These are phyloP conservation scores for Cyberlindnera veronae DNA, from an alignment of 805 yeast species.

Conservation along the genomic window DNA sequence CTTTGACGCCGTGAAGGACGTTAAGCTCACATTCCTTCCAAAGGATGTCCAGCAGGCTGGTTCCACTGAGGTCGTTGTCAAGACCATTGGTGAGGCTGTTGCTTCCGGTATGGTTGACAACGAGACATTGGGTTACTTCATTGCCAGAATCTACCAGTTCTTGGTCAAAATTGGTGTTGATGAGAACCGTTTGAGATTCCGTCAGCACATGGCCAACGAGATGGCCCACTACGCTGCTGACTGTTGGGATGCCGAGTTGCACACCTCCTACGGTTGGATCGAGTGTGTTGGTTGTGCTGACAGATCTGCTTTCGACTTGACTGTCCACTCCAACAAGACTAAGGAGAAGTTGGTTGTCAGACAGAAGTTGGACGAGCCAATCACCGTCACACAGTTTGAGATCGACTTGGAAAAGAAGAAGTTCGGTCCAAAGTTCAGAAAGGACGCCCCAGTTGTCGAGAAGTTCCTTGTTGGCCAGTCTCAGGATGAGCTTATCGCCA, in stretches of 20 bases:
- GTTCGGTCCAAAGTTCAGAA: conserved; percentile 97
- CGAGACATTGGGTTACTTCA: conserved; percentile 94
- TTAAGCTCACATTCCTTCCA: conserved; percentile 76
- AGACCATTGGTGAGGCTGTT: conserved; percentile 90
- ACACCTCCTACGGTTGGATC: conserved; percentile 97
- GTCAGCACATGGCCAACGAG: conserved; percentile 98
- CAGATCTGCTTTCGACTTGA: conserved; percentile 95
- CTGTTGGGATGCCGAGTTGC: conserved; percentile 99
- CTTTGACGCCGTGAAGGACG: conserved; percentile 71
- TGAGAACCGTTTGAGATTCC: conserved; percentile 78
- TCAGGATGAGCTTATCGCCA: conserved; percentile 79
- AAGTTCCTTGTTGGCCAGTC: conserved; percentile 70
- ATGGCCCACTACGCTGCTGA: conserved; percentile 99
- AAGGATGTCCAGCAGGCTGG: conserved; percentile 88
- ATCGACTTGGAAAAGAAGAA: conserved; percentile 89
- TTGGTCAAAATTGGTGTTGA: conserved; percentile 89
- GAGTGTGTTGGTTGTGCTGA: conserved; percentile 99
- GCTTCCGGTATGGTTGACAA: conserved; percentile 84
- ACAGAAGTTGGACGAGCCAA: conserved; percentile 81
- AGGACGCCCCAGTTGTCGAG: conserved; percentile 92
- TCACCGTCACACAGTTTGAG: conserved; percentile 77
- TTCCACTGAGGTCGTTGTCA: conserved; percentile 57
- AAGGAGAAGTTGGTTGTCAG: conserved; percentile 94
- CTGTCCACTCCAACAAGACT: conserved; percentile 93
- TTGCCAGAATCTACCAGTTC: conserved; percentile 88